Conservation (phyloP, 2,329 filamentous ascomycete genomes). For the Paecilomyces niveus region DNA sequence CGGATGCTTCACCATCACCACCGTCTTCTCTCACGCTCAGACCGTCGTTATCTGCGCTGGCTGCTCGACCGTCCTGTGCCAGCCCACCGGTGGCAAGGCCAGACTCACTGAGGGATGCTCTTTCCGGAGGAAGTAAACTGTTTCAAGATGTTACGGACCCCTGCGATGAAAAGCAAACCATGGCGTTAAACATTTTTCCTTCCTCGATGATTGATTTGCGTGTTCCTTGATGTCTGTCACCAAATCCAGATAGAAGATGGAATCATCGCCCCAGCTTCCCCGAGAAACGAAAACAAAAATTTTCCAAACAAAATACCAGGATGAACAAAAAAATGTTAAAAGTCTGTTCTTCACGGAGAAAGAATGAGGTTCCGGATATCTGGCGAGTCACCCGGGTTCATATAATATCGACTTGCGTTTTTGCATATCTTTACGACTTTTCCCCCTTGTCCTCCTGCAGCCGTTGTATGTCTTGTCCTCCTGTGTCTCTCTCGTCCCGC, state of each 20-base stretch:
- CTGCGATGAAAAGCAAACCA: slow-evolving; percentile 2
- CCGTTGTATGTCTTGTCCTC: background rate
- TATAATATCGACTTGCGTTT: slow-evolving; percentile 22
- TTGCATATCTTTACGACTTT: slow-evolving; percentile 28
- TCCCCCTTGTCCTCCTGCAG: background rate
- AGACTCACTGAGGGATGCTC: slow-evolving; percentile 99
- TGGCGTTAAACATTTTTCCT: slow-evolving; percentile 2
- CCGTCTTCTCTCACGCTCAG: slow-evolving; percentile 99
- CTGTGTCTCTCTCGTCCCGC: background rate
- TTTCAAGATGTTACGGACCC: slow-evolving; percentile 9
- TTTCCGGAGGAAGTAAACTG: slow-evolving; percentile 94
- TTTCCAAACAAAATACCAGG: slow-evolving; percentile 33
- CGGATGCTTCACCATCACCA: slow-evolving; percentile 99
- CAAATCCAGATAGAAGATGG: background rate
- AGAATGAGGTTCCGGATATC: slow-evolving; percentile 74
- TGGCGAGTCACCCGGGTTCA: slow-evolving; percentile 55
- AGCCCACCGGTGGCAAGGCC: slow-evolving; percentile 98
- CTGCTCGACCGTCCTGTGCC: slow-evolving; percentile 99
- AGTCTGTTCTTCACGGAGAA: slow-evolving; percentile 44
- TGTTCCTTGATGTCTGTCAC: background rate
- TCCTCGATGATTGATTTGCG: slow-evolving; percentile 1
- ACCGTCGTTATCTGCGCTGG: slow-evolving; percentile 99
- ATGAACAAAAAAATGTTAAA: slow-evolving; percentile 57
- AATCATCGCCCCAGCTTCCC: background rate
- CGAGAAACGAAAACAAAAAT: background rate